Evolutionary conservation across 169 alveolate species (phyloP).

Genomic region (Babesia divergens): DNA sequence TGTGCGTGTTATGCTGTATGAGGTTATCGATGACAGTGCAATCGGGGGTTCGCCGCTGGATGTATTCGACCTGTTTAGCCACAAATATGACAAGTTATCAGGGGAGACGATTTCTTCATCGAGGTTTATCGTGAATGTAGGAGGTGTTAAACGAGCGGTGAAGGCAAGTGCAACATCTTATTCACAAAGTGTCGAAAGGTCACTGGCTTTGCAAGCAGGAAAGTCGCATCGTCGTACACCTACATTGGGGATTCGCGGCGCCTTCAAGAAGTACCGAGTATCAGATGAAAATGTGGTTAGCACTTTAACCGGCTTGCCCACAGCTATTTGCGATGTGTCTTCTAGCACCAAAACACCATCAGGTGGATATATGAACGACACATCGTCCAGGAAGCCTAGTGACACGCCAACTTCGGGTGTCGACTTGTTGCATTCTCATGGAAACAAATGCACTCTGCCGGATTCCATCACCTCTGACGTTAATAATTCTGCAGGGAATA

Average conservation of each 20-base stretch:
- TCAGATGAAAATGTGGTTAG: background rate
- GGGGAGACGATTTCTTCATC: conserved; percentile 29
- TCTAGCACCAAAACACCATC: too few relatives aligned
- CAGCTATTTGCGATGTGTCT: too few relatives aligned
- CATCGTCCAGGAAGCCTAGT: too few relatives aligned
- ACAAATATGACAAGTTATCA: background rate
- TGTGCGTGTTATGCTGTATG: conserved; percentile 29
- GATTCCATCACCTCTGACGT: too few relatives aligned
- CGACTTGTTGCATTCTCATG: too few relatives aligned
- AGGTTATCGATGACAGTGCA: background rate
- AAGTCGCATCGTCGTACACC: background rate
- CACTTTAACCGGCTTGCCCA: background rate
- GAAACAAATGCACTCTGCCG: too few relatives aligned
- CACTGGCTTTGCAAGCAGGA: background rate
- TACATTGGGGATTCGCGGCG: background rate
- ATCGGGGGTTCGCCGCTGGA: conserved; percentile 24
- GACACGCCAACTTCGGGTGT: too few relatives aligned
- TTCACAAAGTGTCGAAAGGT: too few relatives aligned
- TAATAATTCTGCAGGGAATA: too few relatives aligned
- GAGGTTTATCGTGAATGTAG: background rate
- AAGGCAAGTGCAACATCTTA: too few relatives aligned
- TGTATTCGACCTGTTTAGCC: conserved; percentile 31
- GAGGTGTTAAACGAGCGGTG: background rate
- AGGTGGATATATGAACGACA: too few relatives aligned
- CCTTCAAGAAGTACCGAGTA: background rate